A percentile compares a stretch with the other conserved stretches of the same genome.
Conservation (phyloP, 352 stramenopile genomes). For the Pythium brachiatum region DNA sequence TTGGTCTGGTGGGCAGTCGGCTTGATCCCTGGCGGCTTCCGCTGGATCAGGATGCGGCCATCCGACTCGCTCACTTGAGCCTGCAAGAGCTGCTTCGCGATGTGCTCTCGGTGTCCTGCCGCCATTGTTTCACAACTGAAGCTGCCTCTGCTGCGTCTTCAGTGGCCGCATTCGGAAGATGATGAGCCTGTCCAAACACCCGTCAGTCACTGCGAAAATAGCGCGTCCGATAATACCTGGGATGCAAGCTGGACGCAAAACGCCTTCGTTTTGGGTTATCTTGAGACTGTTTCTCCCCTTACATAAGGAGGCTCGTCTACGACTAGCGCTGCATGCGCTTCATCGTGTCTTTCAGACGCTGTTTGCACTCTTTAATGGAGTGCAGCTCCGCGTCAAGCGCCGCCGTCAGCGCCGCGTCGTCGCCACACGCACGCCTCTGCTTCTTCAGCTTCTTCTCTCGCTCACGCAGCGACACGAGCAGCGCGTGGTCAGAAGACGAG, state of each 20-base stretch:
- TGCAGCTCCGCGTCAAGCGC: constrained; percentile 53
- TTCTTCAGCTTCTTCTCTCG: constrained; percentile 52
- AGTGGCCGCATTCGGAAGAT: not conserved
- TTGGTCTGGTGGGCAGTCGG: not conserved
- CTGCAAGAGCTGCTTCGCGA: constrained; percentile 49
- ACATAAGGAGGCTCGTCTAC: not conserved
- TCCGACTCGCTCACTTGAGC: constrained; percentile 13
- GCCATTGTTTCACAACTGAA: constrained; percentile 27
- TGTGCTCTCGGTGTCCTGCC: constrained; percentile 40
- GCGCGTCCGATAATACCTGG: not conserved
- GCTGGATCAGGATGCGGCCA: not conserved
- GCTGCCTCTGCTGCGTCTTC: not conserved
- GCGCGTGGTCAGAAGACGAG: constrained; percentile 38
- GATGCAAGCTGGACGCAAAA: not conserved
- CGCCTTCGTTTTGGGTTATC: constrained; percentile 2
- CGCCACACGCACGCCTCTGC: constrained; percentile 20
- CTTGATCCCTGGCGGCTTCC: constrained; percentile 17
- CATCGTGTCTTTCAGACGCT: constrained; percentile 54
- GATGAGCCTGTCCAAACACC: not conserved
- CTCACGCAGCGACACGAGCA: constrained; percentile 52
- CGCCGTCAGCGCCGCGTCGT: constrained; percentile 26
- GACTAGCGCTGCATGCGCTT: constrained; percentile 26
- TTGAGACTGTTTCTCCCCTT: constrained; percentile 3
- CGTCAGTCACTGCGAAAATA: constrained; percentile 5
- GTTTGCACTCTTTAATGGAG: constrained; percentile 54